A percentile compares a stretch with the other conserved stretches of the same genome.
Evolutionary conservation across 305 asterid genomes (phyloP).

Genomic region (Plantago lanceolata): DNA sequence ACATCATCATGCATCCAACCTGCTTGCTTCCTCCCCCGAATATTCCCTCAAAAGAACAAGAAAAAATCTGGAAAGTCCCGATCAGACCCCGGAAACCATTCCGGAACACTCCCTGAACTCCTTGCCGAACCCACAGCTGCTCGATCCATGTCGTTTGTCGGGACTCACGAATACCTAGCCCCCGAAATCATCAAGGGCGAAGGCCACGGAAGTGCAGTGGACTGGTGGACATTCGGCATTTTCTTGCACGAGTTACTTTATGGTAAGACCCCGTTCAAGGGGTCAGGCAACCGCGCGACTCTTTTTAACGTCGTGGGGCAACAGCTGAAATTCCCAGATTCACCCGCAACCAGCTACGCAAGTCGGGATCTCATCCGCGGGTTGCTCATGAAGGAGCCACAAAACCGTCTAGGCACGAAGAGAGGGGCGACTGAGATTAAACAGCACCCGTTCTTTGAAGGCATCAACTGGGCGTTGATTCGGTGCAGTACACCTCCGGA

Average conservation of each 20-base stretch:
- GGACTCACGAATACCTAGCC: conserved; percentile 91
- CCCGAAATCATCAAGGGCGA: conserved; percentile 93
- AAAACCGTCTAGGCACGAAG: conserved; percentile 77
- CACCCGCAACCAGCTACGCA: conserved; percentile 86
- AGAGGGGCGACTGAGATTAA: conserved; percentile 92
- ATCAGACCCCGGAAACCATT: conserved; percentile 36
- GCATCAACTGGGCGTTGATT: conserved; percentile 93
- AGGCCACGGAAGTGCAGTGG: conserved; percentile 98
- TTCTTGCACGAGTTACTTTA: conserved; percentile 80
- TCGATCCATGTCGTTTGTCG: conserved; percentile 93
- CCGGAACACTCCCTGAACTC: conserved; percentile 69
- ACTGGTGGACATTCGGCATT: conserved; percentile 98
- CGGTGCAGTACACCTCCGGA: conserved; percentile 95
- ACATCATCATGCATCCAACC: conserved; percentile 80
- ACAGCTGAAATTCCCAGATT: conserved; percentile 75
- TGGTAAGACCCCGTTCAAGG: conserved; percentile 93
- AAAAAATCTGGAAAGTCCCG: conserved; percentile 51
- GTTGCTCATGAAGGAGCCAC: conserved; percentile 89
- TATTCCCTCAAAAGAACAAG: conserved; percentile 64
- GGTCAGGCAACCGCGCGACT: conserved; percentile 85
- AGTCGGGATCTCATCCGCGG: conserved; percentile 87
- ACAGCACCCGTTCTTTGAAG: conserved; percentile 92
- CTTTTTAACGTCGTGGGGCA: conserved; percentile 92
- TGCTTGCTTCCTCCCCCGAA: conserved; percentile 77
- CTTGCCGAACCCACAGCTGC: conserved; percentile 91